phyloP scores from a whole-genome alignment of 176 grass and related monocot genomes.

The Triticum timopheevii region DNA sequence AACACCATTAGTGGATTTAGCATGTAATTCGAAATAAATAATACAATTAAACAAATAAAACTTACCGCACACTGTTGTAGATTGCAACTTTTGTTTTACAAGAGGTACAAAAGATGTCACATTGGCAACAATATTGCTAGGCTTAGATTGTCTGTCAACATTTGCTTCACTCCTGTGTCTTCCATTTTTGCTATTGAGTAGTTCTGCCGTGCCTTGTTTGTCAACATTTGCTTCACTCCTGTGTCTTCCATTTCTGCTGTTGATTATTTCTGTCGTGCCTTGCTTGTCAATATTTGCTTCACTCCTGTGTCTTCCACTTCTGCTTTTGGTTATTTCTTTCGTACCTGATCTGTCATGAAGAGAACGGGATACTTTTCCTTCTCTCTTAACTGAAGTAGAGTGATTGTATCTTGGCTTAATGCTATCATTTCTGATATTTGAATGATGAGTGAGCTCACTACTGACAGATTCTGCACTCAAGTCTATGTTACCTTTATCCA shows the following conservation, averaged over 20 bases:
- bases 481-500: slow-evolving; percentile 13
- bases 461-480: not conserved
- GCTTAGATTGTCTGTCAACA: slow-evolving; percentile 38
- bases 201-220: slow-evolving; percentile 31
- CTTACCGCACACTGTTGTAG: slow-evolving; percentile 40
- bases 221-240: slow-evolving; percentile 20
- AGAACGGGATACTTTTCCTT: slow-evolving; percentile 25
- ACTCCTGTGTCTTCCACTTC: slow-evolving; percentile 33
- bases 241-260: slow-evolving; percentile 33
- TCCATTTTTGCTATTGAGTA: slow-evolving; percentile 29
- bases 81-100: slow-evolving; percentile 58
- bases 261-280: too few relatives aligned
- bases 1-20: not conserved
- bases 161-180: slow-evolving; percentile 28
- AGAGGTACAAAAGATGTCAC: slow-evolving; percentile 61
- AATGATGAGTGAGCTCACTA: slow-evolving; percentile 24
- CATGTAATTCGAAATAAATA: slow-evolving; percentile 13
- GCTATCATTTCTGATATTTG: slow-evolving; percentile 13
- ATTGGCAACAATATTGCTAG: slow-evolving; percentile 52
- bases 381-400: slow-evolving; percentile 38
- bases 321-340: not conserved
- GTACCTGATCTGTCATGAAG: slow-evolving; percentile 26
- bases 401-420: slow-evolving; percentile 49
- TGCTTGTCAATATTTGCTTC: slow-evolving; percentile 25
- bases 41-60: not conserved